A percentile compares a stretch with the other conserved stretches of the same genome.
These are phyloP conservation scores for Sclerotinia glacialis DNA, from an alignment of 2,329 filamentous ascomycete genomes.

Conservation along the genomic window DNA sequence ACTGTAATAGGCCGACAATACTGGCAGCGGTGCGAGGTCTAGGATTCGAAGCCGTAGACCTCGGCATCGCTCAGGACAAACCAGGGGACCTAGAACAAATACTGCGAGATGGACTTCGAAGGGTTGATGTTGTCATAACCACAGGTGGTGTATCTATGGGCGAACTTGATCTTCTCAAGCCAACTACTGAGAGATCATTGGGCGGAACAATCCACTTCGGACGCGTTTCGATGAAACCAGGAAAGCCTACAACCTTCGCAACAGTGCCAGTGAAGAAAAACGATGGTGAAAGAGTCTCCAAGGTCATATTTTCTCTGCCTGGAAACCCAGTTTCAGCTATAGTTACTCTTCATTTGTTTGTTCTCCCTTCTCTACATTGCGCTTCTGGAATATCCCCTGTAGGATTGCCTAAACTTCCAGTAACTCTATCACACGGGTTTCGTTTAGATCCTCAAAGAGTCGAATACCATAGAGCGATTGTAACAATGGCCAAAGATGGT, in stretches of 20 bases:
- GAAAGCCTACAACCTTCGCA: constrained; percentile 96
- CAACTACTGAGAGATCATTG: constrained; percentile 85
- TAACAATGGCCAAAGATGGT: constrained; percentile 65
- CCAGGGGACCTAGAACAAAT: constrained; percentile 71
- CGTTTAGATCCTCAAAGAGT: constrained; percentile 69
- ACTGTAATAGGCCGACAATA: constrained; percentile 88
- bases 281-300: constrained; percentile 55
- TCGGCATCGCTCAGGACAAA: constrained; percentile 79
- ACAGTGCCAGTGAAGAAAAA: constrained; percentile 70
- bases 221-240: constrained; percentile 94
- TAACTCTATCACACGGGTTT: constrained; percentile 70
- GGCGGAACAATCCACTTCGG: constrained; percentile 96
- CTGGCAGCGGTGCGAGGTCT: constrained; percentile 71
- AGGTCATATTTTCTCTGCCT: constrained; percentile 83
- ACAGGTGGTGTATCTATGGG: constrained; percentile 97
- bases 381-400: constrained; percentile 64
- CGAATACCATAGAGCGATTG: constrained; percentile 86
- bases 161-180: constrained; percentile 93
- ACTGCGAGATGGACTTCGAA: constrained; percentile 70
- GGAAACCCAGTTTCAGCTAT: constrained; percentile 92
- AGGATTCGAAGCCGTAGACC: constrained; percentile 76
- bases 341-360: constrained; percentile 92
- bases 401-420: constrained; percentile 71
- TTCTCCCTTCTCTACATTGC: constrained; percentile 80
- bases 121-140: constrained; percentile 80